A percentile compares a stretch with the other conserved stretches of the same genome.
These are phyloP conservation scores for Hermanozyma aechmeae DNA, from an alignment of 805 yeast species.

Conservation along the genomic window DNA sequence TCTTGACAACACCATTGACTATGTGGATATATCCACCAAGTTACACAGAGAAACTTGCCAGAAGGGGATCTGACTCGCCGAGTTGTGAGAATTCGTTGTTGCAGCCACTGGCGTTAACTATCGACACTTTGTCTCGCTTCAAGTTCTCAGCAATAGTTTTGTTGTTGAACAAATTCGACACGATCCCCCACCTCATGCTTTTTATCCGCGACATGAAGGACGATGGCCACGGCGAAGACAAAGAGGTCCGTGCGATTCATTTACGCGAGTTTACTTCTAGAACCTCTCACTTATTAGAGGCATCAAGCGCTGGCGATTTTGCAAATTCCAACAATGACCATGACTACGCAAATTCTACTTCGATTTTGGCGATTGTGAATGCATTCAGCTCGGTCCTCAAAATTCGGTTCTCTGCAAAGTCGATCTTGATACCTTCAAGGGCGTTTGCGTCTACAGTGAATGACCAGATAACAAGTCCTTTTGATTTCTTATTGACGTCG, in stretches of 20 bases:
- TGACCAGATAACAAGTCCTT: conserved; percentile 18
- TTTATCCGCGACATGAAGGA: conserved; percentile 15
- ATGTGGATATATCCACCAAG: conserved; percentile 49
- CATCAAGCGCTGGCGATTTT: conserved; percentile 33
- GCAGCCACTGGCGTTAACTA: conserved; percentile 6
- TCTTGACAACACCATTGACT: conserved; percentile 72
- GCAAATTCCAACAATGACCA: conserved; percentile 11
- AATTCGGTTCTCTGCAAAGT: conserved; percentile 16
- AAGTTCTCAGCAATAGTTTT: conserved; percentile 16
- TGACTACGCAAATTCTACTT: conserved; percentile 19
- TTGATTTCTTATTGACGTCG: conserved; percentile 19
- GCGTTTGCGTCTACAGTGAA: conserved; percentile 22
- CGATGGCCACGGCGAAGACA: conserved; percentile 6
- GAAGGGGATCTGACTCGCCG: neutral
- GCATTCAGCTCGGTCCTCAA: conserved; percentile 24
- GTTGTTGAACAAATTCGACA: conserved; percentile 21
- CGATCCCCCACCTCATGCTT: conserved; percentile 24
- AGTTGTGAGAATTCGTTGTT: conserved; percentile 8
- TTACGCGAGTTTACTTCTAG: conserved; percentile 54
- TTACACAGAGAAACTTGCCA: conserved; percentile 45
- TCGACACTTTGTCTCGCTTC: conserved; percentile 11
- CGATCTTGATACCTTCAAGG: conserved; percentile 22
- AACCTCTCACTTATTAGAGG: conserved; percentile 61
- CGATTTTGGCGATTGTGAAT: conserved; percentile 25
- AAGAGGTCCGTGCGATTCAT: conserved; percentile 41